Evolutionary conservation across 768 basidiomycete genomes (phyloP).

Genomic region (Mycena crocata): DNA sequence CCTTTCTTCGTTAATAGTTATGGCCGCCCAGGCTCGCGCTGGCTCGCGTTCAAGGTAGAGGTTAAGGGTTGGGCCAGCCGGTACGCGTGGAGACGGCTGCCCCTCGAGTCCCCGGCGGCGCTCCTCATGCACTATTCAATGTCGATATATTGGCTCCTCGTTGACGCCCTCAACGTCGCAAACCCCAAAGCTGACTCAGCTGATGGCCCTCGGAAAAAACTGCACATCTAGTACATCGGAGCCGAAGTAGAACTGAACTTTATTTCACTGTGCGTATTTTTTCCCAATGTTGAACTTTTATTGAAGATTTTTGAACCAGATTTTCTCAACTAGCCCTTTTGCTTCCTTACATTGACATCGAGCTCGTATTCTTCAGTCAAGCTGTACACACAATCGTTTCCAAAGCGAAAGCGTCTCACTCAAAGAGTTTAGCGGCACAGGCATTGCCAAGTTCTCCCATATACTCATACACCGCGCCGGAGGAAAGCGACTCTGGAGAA

Average conservation of each 20-base stretch:
- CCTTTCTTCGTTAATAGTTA: slow-evolving; percentile 43
- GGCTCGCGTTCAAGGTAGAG: slow-evolving; percentile 41
- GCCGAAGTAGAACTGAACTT: slow-evolving; percentile 57
- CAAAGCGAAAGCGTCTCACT: slow-evolving; percentile 36
- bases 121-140: slow-evolving; percentile 54
- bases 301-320: slow-evolving; percentile 34
- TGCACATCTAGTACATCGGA: slow-evolving; percentile 52
- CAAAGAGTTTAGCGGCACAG: slow-evolving; percentile 30
- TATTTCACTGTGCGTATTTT: slow-evolving; percentile 51
- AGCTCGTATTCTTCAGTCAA: slow-evolving; percentile 51
- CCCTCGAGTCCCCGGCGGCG: slow-evolving; percentile 54
- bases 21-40: slow-evolving; percentile 30
- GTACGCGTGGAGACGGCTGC: slow-evolving; percentile 54
- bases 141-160: slow-evolving; percentile 50
- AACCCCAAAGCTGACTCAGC: slow-evolving; percentile 27
- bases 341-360: slow-evolving; percentile 44
- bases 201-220: slow-evolving; percentile 38
- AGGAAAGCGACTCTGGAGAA: slow-evolving; percentile 48
- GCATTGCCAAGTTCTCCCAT: slow-evolving; percentile 29
- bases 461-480: slow-evolving; percentile 47
- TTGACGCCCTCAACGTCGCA: slow-evolving; percentile 45
- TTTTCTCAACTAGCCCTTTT: slow-evolving; percentile 4
- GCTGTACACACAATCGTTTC: slow-evolving; percentile 47
- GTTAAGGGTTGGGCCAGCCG: slow-evolving; percentile 53
- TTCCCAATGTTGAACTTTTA: background rate